Evolutionary conservation across 306 rosid genomes (phyloP), one percentile per base, ranked within the genome.

Genomic region (Rosa rugosa): DNA sequence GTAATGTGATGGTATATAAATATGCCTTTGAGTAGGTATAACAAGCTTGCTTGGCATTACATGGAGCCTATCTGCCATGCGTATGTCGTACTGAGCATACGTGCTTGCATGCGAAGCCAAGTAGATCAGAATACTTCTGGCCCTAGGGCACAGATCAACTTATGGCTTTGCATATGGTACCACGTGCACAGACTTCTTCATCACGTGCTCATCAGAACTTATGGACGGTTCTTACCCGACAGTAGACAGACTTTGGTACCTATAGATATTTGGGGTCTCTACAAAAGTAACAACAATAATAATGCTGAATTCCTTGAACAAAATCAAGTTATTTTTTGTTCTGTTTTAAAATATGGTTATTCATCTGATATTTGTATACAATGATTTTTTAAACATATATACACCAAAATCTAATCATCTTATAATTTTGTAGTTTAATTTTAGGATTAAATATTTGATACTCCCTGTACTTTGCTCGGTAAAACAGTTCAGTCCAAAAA

Each of bases 81-180:
- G 50, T 46, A 31, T 11, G 50, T 13, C 17, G 53, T 12, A 12
- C 53, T 13, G 18, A 12, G 16, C 4, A 47, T 47, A 47, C 53
- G 2, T 12, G 53, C 53, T 4, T 4, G 22, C 22, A 20, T 22
- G 4, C 64, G 64, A 57, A 9, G 64, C 64, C 64, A 57, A n/a
- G 64, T 9, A 22, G 14, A 23, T 57, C 31, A 22, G 64, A 22
- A 11, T 2, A 11, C 13, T 22, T 22, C 54, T 49, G 54, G 54
- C 64, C 64, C 31, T 22, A 22, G 31, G 63, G 64, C 64, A n/a
- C 31, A 8, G 34, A 57, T 49, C 5, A 49, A 49, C 38, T 25
- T 11, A 12, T 60, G 66, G 73, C 31, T 20, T n/a, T 20, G 72
- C 72, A n/a, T 68, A 25, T 49, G 40, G 72, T 42, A 68, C 72